Evolutionary conservation across 108 stramenopile species (phyloP).

Genomic region (Discostella pseudostelligera): DNA sequence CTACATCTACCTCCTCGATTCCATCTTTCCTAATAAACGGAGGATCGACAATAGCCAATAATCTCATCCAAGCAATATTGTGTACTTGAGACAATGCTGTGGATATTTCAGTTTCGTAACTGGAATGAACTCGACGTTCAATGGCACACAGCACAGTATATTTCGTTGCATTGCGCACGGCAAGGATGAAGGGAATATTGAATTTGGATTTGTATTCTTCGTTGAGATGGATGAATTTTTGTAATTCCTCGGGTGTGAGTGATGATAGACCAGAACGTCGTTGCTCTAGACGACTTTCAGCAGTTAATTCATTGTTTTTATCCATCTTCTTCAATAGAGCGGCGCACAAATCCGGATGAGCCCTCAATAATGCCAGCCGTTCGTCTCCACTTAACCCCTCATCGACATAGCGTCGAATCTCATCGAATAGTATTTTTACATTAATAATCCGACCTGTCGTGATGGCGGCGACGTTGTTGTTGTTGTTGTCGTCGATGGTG

Average conservation of each 20-base stretch:
- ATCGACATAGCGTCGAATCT: slow-evolving; percentile 62
- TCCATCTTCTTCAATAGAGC: slow-evolving; percentile 15
- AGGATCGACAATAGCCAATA: slow-evolving; percentile 57
- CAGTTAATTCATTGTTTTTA: slow-evolving; percentile 45
- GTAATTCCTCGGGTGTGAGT: slow-evolving; percentile 63
- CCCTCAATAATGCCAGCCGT: slow-evolving; percentile 62
- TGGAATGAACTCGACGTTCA: slow-evolving; percentile 52
- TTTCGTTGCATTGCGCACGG: slow-evolving; percentile 85
- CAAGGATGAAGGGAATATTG: slow-evolving; percentile 84
- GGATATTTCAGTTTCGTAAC: slow-evolving; percentile 58
- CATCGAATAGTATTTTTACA: slow-evolving; percentile 54
- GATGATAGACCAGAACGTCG: slow-evolving; percentile 65
- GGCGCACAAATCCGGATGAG: slow-evolving; percentile 70
- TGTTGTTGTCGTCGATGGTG: no score
- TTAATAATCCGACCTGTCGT: slow-evolving; percentile 42
- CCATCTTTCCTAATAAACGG: not conserved
- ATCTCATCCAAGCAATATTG: slow-evolving; percentile 93
- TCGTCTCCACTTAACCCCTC: slow-evolving; percentile 39
- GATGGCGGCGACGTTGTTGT: no score
- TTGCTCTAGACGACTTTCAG: slow-evolving; percentile 80
- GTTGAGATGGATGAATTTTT: slow-evolving; percentile 58
- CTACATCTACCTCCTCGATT: slow-evolving; percentile 23
- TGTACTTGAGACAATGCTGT: slow-evolving; percentile 76
- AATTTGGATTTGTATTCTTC: slow-evolving; percentile 65
- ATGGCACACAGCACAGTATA: slow-evolving; percentile 74